Evolutionary conservation across 352 stramenopile genomes (phyloP).

Genomic region (Phytophthora idaei): DNA sequence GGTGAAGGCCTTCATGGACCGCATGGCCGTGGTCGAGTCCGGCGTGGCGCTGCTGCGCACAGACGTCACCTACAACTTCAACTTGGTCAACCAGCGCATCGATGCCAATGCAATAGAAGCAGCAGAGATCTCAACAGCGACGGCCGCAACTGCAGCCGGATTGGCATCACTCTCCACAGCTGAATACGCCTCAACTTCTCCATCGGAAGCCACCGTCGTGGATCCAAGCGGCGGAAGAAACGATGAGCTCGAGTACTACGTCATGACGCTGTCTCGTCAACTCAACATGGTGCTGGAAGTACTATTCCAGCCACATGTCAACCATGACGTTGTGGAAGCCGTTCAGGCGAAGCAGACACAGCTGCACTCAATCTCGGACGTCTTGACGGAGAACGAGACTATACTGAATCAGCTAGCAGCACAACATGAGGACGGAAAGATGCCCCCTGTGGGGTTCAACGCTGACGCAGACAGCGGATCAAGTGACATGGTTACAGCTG

Average conservation of each 20-base stretch:
- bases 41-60: slow-evolving; percentile 43
- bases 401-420: slow-evolving; percentile 56
- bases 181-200: background rate
- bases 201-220: slow-evolving; percentile 11
- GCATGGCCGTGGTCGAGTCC: slow-evolving; percentile 48
- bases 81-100: slow-evolving; percentile 41
- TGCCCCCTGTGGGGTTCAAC: background rate
- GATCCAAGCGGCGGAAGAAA: slow-evolving; percentile 19
- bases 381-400: slow-evolving; percentile 64
- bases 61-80: slow-evolving; percentile 37
- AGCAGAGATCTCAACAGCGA: slow-evolving; percentile 19
- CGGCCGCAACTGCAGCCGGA: slow-evolving; percentile 10
- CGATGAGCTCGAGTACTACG: slow-evolving; percentile 64
- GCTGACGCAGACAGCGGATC: background rate
- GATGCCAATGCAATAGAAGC: slow-evolving; percentile 19
- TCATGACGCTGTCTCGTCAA: slow-evolving; percentile 61
- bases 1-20: slow-evolving; percentile 61
- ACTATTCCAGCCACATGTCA: slow-evolving; percentile 52
- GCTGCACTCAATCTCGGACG: slow-evolving; percentile 53
- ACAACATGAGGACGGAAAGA: slow-evolving; percentile 13
- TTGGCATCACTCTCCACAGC: slow-evolving; percentile 10
- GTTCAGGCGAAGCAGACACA: slow-evolving; percentile 46
- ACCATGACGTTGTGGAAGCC: slow-evolving; percentile 30
- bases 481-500: background rate
- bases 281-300: slow-evolving; percentile 68